Evolutionary conservation across 2,329 filamentous ascomycete genomes (phyloP).

Genomic region (Ceratocystis lukuohia): DNA sequence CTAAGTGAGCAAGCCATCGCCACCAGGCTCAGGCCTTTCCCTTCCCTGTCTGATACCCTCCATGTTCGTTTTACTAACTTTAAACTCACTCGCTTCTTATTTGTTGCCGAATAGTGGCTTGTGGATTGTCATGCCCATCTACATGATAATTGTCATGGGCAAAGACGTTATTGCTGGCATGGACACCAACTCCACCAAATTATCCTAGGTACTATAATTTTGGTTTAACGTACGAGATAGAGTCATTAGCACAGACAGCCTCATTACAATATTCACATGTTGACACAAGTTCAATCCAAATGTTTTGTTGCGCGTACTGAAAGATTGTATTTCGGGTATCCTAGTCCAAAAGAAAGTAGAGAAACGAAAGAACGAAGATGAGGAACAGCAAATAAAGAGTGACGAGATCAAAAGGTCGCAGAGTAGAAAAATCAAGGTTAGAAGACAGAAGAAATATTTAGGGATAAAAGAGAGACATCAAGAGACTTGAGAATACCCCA

Average conservation of each 20-base stretch:
- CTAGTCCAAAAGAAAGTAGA: constrained; percentile 10
- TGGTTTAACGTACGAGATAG: not conserved
- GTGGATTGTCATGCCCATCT: constrained; percentile 41
- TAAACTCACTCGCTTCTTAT: not conserved
- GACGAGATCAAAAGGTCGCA: not conserved
- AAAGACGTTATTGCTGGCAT: constrained; percentile 37
- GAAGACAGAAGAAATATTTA: constrained; percentile 2
- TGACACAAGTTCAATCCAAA: not conserved
- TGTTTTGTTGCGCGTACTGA: not conserved
- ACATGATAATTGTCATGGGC: constrained; percentile 39
- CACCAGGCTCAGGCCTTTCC: not conserved
- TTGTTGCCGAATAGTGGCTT: constrained; percentile 31
- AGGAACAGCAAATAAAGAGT: constrained; percentile 5
- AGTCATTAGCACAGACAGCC: not conserved
- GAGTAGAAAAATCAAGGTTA: not conserved
- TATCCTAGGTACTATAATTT: not conserved
- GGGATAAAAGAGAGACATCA: not conserved
- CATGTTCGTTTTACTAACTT: not conserved
- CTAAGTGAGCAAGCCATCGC: constrained; percentile 32
- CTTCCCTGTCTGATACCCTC: not conserved
- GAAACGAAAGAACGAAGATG: not conserved
- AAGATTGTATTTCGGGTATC: constrained; percentile 17
- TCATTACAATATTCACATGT: not conserved
- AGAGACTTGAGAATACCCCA: not conserved
- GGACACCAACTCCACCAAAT: constrained; percentile 30